Base-by-base conservation (phyloP, 306 rosid species). In the Calophaca sinica region DNA sequence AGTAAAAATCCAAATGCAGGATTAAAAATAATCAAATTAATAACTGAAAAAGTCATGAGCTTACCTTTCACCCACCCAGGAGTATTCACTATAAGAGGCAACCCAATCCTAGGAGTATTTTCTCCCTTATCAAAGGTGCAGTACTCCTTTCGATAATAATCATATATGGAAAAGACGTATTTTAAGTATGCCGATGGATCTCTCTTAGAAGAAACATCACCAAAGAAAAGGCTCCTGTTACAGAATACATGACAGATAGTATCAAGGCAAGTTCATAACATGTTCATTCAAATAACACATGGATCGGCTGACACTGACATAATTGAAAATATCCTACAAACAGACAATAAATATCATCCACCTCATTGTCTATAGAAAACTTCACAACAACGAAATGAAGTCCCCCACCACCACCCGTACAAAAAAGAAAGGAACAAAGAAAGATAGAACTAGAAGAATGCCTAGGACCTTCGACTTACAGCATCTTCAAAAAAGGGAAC, bases 61-160 rank as follows among this genome's bases (percentile, higher is more conserved):
- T 73, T 83, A 89, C 98, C 98, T 87, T 91, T 94, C 76, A 94
- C 97, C 98, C 98, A 91, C 28, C 98, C 97, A 58, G 94, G 89
- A 29, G 98, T 94, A 81, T 94, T 94, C 71, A 94, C 83, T 6
- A 94, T 78, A 12, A 94, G 96, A 81, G 98, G 97, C 81, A 90
- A 36, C 83, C 62, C 80, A n/a, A 70, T 82, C 83, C 73, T 82
- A n/a, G 46, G 28, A 70, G 75, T 68, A 58, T 54, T 79, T 71
- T 77, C 78, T 74, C 68, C 84, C 75, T 82, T 54, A 62, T 74
- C 74, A 38, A 7, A 62, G 41, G 67, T 29, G 77, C 62, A 53
- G 76, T 86, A 90, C 70, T 82, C 88, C 70, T 68, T 86, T 70
- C 5, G 77, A 59, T 87, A 91, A 88, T 87, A 80, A 79, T 87